These are phyloP conservation scores for Gloeopeniophorella convolvens DNA, from an alignment of 768 basidiomycete genomes.

Conservation along the genomic window DNA sequence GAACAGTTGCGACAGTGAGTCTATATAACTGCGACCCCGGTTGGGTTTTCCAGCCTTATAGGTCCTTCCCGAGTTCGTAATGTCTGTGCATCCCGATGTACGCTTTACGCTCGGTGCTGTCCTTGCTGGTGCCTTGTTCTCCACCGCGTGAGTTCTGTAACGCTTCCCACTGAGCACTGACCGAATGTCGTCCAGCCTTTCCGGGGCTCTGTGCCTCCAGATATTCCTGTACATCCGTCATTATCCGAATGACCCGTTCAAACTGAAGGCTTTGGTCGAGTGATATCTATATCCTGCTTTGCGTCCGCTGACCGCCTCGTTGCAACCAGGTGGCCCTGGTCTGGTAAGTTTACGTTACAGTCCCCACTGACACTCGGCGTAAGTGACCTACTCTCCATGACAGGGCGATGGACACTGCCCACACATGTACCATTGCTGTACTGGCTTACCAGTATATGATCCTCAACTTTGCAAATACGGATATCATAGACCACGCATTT, in stretches of 20 bases:
- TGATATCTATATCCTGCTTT: not conserved
- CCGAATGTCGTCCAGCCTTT: not conserved
- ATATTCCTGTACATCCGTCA: not conserved
- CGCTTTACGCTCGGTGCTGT: not conserved
- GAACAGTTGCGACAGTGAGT: too few species aligned
- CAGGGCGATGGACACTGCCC: constrained; percentile 3
- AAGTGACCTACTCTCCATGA: not conserved
- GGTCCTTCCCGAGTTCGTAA: too few species aligned
- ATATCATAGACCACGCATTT: not conserved
- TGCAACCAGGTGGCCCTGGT: not conserved
- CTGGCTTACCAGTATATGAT: not conserved
- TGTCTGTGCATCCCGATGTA: constrained; percentile 4
- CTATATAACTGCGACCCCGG: too few species aligned
- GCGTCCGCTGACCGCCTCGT: too few species aligned
- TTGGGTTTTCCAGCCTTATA: too few species aligned
- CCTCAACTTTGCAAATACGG: not conserved
- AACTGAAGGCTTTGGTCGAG: not conserved
- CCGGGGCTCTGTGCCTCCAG: not conserved
- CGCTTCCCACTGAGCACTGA: not conserved
- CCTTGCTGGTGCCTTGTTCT: not conserved
- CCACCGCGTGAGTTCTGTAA: not conserved
- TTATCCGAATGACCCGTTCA: not conserved
- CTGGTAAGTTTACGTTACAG: not conserved
- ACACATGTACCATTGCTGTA: not conserved
- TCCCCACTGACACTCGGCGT: not conserved